Evolutionary conservation across 441 rosid genomes (phyloP).

Genomic region (Croton setiger): DNA sequence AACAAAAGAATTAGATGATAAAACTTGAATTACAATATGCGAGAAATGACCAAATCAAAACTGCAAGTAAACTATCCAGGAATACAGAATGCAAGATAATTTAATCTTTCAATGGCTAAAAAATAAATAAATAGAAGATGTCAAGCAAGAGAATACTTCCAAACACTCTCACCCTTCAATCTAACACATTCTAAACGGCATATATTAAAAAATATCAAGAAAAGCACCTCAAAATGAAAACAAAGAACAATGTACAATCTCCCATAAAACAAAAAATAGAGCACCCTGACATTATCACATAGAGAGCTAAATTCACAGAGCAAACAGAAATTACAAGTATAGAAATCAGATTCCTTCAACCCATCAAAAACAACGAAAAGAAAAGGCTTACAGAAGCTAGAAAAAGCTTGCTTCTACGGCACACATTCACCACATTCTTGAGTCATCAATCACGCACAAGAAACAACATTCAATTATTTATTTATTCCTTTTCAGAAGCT

Average conservation of each 20-base stretch:
- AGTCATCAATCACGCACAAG: slow-evolving; percentile 28
- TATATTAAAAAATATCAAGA: slow-evolving; percentile 7
- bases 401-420: slow-evolving; percentile 35
- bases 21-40: slow-evolving; percentile 3
- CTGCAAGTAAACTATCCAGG: neutral
- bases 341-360: slow-evolving; percentile 14
- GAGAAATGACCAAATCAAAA: slow-evolving; percentile 2
- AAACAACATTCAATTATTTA: slow-evolving; percentile 25
- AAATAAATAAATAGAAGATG: neutral
- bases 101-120: neutral
- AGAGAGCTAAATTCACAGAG: slow-evolving; percentile 8
- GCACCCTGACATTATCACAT: slow-evolving; percentile 9
- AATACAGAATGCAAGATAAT: neutral
- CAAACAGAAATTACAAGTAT: neutral
- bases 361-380: slow-evolving; percentile 14
- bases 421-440: slow-evolving; percentile 35
- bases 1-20: slow-evolving; percentile 3
- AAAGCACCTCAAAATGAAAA: slow-evolving; percentile 21
- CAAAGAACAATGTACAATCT: slow-evolving; percentile 11
- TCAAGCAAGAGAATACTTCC: slow-evolving; percentile 5
- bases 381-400: slow-evolving; percentile 6
- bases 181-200: neutral
- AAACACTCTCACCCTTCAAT: slow-evolving; percentile 15
- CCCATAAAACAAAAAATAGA: slow-evolving; percentile 4
- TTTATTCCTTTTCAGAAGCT: neutral